Percentiles rank a stretch among this genome's conserved stretches.
These are phyloP conservation scores for Raddia guianensis DNA, from an alignment of 176 grass and related monocot genomes.

Conservation along the genomic window DNA sequence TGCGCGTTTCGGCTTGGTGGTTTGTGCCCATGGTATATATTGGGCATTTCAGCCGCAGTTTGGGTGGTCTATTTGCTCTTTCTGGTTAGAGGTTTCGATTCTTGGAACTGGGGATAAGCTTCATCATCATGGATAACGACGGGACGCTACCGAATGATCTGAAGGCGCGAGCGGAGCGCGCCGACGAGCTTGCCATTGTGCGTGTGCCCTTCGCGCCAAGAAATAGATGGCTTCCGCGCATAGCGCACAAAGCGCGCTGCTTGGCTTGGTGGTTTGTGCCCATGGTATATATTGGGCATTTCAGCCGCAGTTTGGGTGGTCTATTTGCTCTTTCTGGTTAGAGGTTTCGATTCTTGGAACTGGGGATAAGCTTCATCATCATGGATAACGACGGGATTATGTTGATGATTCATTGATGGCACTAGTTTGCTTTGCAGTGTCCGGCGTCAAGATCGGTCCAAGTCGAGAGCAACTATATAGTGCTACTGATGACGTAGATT, in stretches of 20 bases:
- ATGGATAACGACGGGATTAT: neutral
- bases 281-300: too few species aligned
- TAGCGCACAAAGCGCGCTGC: neutral
- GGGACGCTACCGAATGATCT: neutral
- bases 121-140: too few species aligned
- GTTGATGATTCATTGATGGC: neutral
- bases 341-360: neutral
- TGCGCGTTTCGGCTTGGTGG: neutral
- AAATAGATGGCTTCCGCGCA: too few species aligned
- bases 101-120: neutral
- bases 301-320: slow-evolving; percentile 5
- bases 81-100: neutral
- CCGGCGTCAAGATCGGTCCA: neutral
- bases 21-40: slow-evolving; percentile 37
- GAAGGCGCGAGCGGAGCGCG: neutral
- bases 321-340: neutral
- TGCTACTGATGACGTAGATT: neutral
- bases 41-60: neutral
- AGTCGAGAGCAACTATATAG: neutral
- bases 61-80: neutral
- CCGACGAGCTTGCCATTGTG: neutral
- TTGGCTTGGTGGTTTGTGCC: neutral
- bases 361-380: neutral
- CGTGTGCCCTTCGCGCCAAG: neutral
- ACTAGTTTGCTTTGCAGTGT: neutral